Evolutionary conservation across 2,329 filamentous ascomycete species (phyloP).

Genomic region (Penicillium sp.): DNA sequence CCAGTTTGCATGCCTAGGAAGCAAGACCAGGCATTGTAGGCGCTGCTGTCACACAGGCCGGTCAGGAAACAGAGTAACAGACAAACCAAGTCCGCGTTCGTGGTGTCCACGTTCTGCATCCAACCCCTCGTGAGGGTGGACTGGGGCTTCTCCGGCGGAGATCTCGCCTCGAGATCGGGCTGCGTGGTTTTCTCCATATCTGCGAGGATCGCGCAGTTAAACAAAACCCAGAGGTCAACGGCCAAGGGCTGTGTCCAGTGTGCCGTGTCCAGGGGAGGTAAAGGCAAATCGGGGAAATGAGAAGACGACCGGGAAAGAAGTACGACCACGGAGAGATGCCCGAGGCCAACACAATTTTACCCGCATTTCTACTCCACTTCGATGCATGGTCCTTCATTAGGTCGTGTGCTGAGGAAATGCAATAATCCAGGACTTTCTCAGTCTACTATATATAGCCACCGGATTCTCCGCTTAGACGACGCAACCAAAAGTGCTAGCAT

Average conservation of each 20-base stretch:
- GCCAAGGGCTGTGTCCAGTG: too few relatives aligned
- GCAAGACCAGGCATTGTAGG: conserved; percentile 48
- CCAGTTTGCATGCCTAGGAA: conserved; percentile 51
- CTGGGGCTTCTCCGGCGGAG: conserved; percentile 4
- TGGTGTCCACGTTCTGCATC: conserved; percentile 29
- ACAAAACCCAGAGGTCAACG: background rate
- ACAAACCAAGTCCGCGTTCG: conserved; percentile 39
- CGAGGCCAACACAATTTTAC: background rate
- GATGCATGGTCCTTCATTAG: background rate
- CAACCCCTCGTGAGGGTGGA: conserved; percentile 25
- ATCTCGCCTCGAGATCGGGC: conserved; percentile 22
- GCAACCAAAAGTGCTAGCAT: too few relatives aligned
- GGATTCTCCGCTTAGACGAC: too few relatives aligned
- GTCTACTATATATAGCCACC: too few relatives aligned
- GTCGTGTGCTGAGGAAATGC: background rate
- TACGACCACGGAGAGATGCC: background rate
- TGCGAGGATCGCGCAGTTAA: background rate
- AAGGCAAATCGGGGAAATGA: background rate
- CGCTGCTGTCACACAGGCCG: conserved; percentile 45
- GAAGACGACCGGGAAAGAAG: background rate
- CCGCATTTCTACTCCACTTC: background rate
- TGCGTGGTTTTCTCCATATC: conserved; percentile 20
- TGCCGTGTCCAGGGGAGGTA: background rate
- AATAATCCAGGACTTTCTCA: too few relatives aligned
- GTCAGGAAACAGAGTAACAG: conserved; percentile 42